Conservation (phyloP, 2,329 filamentous ascomycete genomes). For the Xylaria sp. region DNA sequence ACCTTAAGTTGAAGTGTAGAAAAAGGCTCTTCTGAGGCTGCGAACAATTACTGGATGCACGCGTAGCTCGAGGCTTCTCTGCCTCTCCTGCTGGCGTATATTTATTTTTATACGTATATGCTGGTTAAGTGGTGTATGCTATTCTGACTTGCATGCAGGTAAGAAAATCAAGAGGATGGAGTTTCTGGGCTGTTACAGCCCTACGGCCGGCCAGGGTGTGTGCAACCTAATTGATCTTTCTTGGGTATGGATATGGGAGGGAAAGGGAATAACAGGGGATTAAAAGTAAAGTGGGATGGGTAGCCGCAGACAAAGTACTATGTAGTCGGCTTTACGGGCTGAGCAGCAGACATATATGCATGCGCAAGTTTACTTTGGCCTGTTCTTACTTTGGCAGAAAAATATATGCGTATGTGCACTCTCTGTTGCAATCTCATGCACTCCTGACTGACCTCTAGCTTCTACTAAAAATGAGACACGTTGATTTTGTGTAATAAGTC, state of each 20-base stretch:
- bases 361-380: too few species aligned
- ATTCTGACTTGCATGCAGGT: background rate
- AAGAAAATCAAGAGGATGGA: background rate
- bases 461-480: background rate
- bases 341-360: too few species aligned
- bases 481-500: background rate
- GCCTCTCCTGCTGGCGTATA: background rate
- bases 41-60: too few species aligned
- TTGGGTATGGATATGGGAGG: background rate
- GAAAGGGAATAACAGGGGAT: background rate
- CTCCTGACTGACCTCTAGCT: background rate
- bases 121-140: background rate
- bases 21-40: too few species aligned
- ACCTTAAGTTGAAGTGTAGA: too few species aligned
- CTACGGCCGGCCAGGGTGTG: constrained; percentile 24
- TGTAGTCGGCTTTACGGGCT: too few species aligned
- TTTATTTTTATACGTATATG: background rate
- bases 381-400: background rate
- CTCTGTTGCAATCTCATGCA: background rate
- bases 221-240: background rate
- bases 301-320: background rate
- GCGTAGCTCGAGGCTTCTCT: background rate
- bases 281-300: background rate
- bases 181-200: constrained; percentile 30
- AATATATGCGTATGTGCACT: background rate